Evolutionary conservation across 148 eudicot genomes (phyloP), one percentile per base, ranked within the genome.

Genomic region (Vaccinium macrocarpon): DNA sequence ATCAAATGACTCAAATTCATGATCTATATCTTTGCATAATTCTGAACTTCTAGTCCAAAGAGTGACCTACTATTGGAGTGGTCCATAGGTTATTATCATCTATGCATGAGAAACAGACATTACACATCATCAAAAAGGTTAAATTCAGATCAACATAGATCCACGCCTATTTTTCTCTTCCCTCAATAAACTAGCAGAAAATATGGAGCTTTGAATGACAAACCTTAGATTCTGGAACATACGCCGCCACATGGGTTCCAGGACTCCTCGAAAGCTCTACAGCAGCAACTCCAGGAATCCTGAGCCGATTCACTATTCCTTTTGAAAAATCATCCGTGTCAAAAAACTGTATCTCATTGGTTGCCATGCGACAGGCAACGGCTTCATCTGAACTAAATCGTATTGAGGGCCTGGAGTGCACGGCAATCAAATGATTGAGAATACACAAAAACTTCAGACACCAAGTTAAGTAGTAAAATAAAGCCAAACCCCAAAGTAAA

Each of bases 201-300:
- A 75, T 50, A 53, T 46, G 76, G 59, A 84, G 87, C 38, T n/a
- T 42, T 55, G 21, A 72, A 87, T 74, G 61, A 81, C 86, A 90
- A 74, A 97, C 99, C 99, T 95, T 95, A 35, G 98, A 90, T 88
- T 97, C 99, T 72, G 99, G 94, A 93, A 95, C 93, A 90, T 90
- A 97, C 19, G 90, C 90, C 38, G 99, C 99, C 84, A 97, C 90
- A 84, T 93, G 90, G 84, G 96, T 88, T 73, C 98, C 95, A 35
- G 96, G 93, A 70, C 64, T 88, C 88, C 88, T 93, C 62, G 99
- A 94, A 82, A 97, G 92, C 89, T 94, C 96, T 48, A 91, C 62
- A 21, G 95, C 94, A 87, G 98, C 95, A 84, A 97, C 88, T 79
- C 98, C 95, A 80, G 95, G 98, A 88, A 97, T 83, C 91, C 90